Percentiles rank a stretch among this genome's conserved stretches.
phyloP scores from a whole-genome alignment of 306 rosid species.

The Ceratonia siliqua region DNA sequence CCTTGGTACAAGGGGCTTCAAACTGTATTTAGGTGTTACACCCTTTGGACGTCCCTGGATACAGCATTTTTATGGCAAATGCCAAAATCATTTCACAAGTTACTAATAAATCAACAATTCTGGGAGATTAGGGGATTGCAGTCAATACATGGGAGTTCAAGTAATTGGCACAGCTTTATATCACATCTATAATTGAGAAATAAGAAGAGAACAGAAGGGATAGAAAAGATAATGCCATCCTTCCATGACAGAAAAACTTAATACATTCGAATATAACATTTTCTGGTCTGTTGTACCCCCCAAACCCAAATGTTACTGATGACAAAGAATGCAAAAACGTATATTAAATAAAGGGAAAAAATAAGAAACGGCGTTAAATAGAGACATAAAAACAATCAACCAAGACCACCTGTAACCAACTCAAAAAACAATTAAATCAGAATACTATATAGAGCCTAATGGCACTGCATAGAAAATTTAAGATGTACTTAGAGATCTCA shows the following conservation, averaged over 20 bases:
- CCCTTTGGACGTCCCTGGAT: slow-evolving; percentile 82
- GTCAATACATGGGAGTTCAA: background rate
- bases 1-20: slow-evolving; percentile 72
- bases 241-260: background rate
- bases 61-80: background rate
- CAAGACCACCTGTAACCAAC: too few relatives aligned
- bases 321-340: too few relatives aligned
- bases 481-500: background rate
- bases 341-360: too few relatives aligned
- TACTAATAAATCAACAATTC: background rate
- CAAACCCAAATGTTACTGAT: background rate
- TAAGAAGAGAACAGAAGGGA: background rate
- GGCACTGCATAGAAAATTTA: background rate
- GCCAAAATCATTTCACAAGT: background rate
- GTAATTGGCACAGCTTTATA: background rate
- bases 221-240: background rate
- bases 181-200: background rate
- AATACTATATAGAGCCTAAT: background rate
- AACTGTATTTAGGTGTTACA: slow-evolving; percentile 71
- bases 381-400: too few relatives aligned
- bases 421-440: background rate
- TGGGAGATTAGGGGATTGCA: background rate
- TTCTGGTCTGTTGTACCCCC: background rate
- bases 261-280: background rate
- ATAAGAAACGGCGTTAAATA: too few relatives aligned